These are phyloP conservation scores for Cutaneotrichosporon cyanovorans DNA, from an alignment of 1,284 basidiomycete species.

Conservation along the genomic window DNA sequence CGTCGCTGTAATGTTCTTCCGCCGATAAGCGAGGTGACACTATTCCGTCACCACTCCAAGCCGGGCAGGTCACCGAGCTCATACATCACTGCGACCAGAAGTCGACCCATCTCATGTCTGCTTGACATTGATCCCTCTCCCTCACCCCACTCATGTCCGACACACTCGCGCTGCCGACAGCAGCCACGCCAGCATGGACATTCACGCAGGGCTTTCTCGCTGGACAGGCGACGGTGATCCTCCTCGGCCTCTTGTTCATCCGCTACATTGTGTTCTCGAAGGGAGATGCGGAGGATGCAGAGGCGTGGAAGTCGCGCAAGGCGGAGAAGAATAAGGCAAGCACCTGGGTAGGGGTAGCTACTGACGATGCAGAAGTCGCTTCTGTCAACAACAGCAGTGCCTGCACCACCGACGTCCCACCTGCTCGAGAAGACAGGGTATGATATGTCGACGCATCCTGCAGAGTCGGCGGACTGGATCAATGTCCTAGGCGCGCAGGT, in stretches of 20 bases:
- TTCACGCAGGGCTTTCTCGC: constrained; percentile 53
- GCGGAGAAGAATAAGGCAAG: constrained; percentile 37
- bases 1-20: too few relatives aligned
- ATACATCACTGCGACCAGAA: too few relatives aligned
- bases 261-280: constrained; percentile 52
- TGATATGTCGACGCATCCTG: constrained; percentile 50
- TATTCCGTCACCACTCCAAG: too few relatives aligned
- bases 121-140: too few relatives aligned
- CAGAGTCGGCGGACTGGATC: constrained; percentile 53
- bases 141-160: too few relatives aligned
- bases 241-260: constrained; percentile 48
- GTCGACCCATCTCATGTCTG: too few relatives aligned
- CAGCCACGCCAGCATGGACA: constrained; percentile 32
- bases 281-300: constrained; percentile 41
- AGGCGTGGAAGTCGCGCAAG: constrained; percentile 27
- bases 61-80: too few relatives aligned
- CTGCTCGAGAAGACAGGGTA: constrained; percentile 50
- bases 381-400: constrained; percentile 36
- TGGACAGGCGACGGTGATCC: constrained; percentile 49
- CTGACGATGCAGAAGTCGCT: constrained; percentile 27
- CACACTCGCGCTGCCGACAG: not conserved
- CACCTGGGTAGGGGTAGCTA: not conserved
- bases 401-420: constrained; percentile 38
- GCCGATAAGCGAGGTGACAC: too few relatives aligned
- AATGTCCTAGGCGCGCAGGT: constrained; percentile 54